Evolutionary conservation across 208 protist genomes (phyloP).

Genomic region (Novymonas esmeraldas): DNA sequence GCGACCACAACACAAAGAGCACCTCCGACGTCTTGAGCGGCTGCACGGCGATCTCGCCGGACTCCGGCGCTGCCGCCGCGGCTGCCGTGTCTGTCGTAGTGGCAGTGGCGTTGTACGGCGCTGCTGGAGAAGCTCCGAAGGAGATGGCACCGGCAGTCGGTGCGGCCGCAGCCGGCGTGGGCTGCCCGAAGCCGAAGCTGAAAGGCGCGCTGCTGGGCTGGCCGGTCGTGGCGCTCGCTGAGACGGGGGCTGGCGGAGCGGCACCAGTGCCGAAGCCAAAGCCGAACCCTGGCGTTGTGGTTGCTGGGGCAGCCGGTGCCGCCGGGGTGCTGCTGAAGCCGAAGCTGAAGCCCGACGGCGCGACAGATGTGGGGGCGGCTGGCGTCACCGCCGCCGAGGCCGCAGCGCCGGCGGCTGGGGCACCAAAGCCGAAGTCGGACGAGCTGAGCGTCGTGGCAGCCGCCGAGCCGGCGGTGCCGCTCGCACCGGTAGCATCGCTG

Average conservation of each 20-base stretch:
- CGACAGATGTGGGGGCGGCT: too few relatives aligned
- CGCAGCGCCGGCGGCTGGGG: background rate
- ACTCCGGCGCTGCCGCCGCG: constrained; percentile 6
- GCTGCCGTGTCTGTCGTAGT: constrained; percentile 7
- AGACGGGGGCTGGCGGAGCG: background rate
- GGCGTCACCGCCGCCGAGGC: constrained; percentile 5
- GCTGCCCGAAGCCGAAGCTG: constrained; percentile 31
- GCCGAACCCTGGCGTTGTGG: constrained; percentile 21
- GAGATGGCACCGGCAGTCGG: background rate
- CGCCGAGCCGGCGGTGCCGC: background rate
- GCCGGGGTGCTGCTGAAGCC: constrained; percentile 5
- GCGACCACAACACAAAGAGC: constrained; percentile 82
- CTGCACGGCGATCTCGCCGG: constrained; percentile 28
- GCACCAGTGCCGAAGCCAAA: constrained; percentile 38
- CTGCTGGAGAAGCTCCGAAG: constrained; percentile 39
- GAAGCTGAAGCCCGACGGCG: background rate
- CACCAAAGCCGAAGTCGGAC: constrained; percentile 45
- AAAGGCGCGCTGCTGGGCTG: constrained; percentile 13
- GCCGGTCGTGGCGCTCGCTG: background rate
- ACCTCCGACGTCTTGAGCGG: constrained; percentile 70
- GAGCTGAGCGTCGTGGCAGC: constrained; percentile 15
- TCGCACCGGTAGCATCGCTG: constrained; percentile 1
- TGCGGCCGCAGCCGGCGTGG: background rate
- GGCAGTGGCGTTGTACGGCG: constrained; percentile 5
- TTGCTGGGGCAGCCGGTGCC: constrained; percentile 5